Conservation (phyloP, 495 filamentous ascomycete genomes). For the Talaromyces liani region DNA sequence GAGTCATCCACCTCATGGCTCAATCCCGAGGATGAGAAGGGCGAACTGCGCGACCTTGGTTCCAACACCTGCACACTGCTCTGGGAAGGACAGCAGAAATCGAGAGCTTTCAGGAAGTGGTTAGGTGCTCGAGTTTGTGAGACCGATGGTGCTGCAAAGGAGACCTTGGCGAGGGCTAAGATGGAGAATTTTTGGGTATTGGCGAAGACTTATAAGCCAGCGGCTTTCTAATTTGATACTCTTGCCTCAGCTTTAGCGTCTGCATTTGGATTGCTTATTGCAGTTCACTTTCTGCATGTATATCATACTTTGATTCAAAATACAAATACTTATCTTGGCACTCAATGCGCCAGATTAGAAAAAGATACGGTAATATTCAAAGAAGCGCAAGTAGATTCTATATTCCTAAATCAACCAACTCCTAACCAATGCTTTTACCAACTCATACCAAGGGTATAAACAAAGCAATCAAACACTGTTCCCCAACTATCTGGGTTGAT, state of each 20-base stretch:
- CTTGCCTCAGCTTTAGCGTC: too few species aligned
- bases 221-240: too few species aligned
- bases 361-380: neutral
- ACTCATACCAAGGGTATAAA: neutral
- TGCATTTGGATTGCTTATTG: neutral
- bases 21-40: constrained; percentile 68
- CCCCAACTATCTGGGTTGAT: neutral
- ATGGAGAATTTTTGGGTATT: constrained; percentile 96
- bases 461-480: neutral
- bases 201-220: constrained; percentile 61
- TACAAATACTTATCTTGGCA: neutral
- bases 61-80: constrained; percentile 72
- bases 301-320: neutral
- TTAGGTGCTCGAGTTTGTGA: constrained; percentile 72
- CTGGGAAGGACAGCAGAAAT: constrained; percentile 81
- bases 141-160: constrained; percentile 79
- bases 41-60: constrained; percentile 69
- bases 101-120: constrained; percentile 76
- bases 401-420: neutral
- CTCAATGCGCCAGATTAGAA: neutral
- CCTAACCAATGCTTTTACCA: constrained; percentile 5
- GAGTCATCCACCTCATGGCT: constrained; percentile 64
- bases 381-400: neutral
- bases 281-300: neutral
- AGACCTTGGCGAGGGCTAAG: constrained; percentile 68